Evolutionary conservation across 441 rosid genomes (phyloP).

Genomic region (Monsonia emarginata): DNA sequence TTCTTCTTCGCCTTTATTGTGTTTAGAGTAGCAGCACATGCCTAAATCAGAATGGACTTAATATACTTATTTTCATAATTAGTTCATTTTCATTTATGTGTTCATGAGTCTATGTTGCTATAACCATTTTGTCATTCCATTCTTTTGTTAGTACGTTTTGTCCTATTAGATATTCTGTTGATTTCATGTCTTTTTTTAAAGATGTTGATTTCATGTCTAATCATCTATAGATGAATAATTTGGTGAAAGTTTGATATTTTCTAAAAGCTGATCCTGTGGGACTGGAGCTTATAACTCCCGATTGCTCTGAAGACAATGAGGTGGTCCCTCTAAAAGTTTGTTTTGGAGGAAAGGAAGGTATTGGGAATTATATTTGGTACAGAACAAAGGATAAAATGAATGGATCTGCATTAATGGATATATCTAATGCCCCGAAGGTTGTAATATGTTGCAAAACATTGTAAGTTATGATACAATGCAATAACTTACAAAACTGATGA

Average conservation of each 20-base stretch:
- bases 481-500: constrained; percentile 14
- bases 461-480: constrained; percentile 39
- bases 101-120: constrained; percentile 5
- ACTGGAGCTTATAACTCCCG: constrained; percentile 61
- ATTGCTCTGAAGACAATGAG: constrained; percentile 64
- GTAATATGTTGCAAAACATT: constrained; percentile 45
- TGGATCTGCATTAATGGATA: constrained; percentile 52
- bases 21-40: no score
- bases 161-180: background rate
- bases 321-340: constrained; percentile 65
- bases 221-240: background rate
- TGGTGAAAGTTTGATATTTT: constrained; percentile 15
- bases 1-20: no score
- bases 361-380: constrained; percentile 76
- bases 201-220: background rate
- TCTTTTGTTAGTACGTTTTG: background rate
- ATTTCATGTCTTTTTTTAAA: background rate
- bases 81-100: no score
- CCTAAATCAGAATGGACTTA: no score
- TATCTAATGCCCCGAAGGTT: constrained; percentile 40
- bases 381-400: constrained; percentile 53
- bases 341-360: constrained; percentile 88
- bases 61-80: no score
- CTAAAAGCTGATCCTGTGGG: constrained; percentile 86
- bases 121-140: background rate